Base-by-base conservation (phyloP, 495 filamentous ascomycete genomes). In the Hypoxylon subgilvum region DNA sequence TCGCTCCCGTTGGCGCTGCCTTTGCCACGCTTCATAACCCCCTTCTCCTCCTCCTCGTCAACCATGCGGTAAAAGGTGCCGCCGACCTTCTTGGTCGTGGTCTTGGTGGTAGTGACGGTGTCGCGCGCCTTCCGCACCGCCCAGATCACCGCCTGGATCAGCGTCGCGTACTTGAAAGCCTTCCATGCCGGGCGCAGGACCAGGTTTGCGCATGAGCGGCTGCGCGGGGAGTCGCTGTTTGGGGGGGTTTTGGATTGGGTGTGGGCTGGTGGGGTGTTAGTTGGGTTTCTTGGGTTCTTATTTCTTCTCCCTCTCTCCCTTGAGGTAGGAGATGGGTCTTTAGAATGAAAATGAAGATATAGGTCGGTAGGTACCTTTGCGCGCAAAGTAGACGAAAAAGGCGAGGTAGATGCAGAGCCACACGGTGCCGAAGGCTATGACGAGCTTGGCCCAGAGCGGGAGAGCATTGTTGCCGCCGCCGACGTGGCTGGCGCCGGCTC, bases 1-100 rank as follows among this genome's bases (percentile, higher is more conserved):
- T n/a, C n/a, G n/a, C n/a, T n/a, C n/a, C n/a, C n/a, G n/a, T n/a
- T n/a, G n/a, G n/a, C n/a, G n/a, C n/a, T n/a, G n/a, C n/a, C n/a
- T n/a, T n/a, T n/a, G n/a, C n/a, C n/a, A n/a, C 34, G 4, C 8
- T 13, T 4, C 13, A n/a, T 13, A 4, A 41, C 14, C 12, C 41
- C 60, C 30, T 12, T 18, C 22, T 53, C 53, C 31, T 52, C 52
- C 1, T 63, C 43, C 0, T 41, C 48, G 13, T 41, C 48, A 10
- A 57, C 14, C 30, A 57, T 57, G 13, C 34, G 12, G 25, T 63
- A 63, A 23, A 57, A 57, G 18, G 46, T 52, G 5, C 53, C 48
- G 27, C 60, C 60, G 2, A 63, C 42, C 5, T 44, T 52, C 48
- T 63, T 63, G 27, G 23, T 46, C 31, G 4, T 13, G 7, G 3